phyloP scores from a whole-genome alignment of 179 eudicot genomes.

The Amaranthus tricolor region DNA sequence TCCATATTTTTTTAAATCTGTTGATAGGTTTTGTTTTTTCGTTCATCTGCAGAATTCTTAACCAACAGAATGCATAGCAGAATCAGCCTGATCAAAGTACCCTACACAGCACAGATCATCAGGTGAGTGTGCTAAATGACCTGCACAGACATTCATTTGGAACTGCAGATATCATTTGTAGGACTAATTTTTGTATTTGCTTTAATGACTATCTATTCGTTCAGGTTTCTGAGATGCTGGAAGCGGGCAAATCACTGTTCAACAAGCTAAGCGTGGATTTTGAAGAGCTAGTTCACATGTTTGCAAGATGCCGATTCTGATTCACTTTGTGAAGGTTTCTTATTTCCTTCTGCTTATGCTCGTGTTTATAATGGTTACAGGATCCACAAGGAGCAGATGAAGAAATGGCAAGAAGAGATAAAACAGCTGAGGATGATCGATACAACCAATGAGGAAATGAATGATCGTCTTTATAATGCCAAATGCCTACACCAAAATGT shows the following conservation, averaged over 20 bases:
- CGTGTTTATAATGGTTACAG: constrained; percentile 34
- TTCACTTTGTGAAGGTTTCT: not conserved
- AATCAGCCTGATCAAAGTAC: no score
- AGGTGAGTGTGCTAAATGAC: no score
- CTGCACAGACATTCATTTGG: no score
- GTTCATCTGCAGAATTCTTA: no score
- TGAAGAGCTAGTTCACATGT: constrained; percentile 78
- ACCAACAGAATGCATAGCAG: no score
- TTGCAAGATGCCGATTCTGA: not conserved
- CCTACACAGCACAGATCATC: no score
- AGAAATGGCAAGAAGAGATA: constrained; percentile 86
- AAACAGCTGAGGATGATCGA: constrained; percentile 76
- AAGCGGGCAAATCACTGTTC: constrained; percentile 69
- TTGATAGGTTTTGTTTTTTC: no score
- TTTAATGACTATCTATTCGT: not conserved
- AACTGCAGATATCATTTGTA: no score
- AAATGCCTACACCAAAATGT: constrained; percentile 65
- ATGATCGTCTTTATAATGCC: constrained; percentile 62
- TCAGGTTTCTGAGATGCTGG: constrained; percentile 86
- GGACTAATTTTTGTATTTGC: no score
- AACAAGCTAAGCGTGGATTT: constrained; percentile 64
- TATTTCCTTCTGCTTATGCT: not conserved
- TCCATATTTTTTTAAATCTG: no score
- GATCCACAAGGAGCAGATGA: constrained; percentile 85
- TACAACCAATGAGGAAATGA: constrained; percentile 64